Percentiles rank a stretch among this genome's conserved stretches.
Evolutionary conservation across 495 filamentous ascomycete genomes (phyloP).

Genomic region (Tuber calosporum): DNA sequence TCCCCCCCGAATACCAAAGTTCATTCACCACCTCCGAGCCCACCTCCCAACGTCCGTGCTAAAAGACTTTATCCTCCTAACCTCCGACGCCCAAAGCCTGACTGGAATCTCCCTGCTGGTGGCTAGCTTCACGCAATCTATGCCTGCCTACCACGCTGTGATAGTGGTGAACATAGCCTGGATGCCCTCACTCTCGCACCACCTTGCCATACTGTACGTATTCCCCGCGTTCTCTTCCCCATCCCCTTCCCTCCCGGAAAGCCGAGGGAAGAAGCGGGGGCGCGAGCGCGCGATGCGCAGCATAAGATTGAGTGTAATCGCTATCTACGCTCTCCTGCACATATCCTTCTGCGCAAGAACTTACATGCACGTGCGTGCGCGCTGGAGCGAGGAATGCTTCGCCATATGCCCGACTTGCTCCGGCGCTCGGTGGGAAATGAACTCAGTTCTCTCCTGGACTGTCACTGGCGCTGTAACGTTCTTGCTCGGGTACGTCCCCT

Average conservation of each 20-base stretch:
- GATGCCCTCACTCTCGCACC: conserved; percentile 26
- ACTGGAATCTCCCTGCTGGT: conserved; percentile 10
- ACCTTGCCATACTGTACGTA: conserved; percentile 21
- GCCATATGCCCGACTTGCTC: conserved; percentile 6
- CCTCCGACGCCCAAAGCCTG: conserved; percentile 10
- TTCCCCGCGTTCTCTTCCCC: neutral
- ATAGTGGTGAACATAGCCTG: conserved; percentile 24
- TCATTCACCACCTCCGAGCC: conserved; percentile 8
- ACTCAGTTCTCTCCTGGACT: conserved; percentile 10
- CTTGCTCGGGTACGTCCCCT: conserved; percentile 8
- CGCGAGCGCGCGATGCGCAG: neutral
- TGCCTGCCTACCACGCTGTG: conserved; percentile 20
- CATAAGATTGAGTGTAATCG: conserved; percentile 9
- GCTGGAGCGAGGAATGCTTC: conserved; percentile 26
- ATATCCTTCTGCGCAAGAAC: conserved; percentile 14
- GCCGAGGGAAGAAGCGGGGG: neutral
- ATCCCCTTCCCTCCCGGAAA: neutral
- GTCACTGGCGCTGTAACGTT: conserved; percentile 14
- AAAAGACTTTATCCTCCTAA: conserved; percentile 13
- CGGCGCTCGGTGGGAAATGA: neutral
- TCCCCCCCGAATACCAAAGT: conserved; percentile 7
- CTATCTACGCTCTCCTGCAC: conserved; percentile 20
- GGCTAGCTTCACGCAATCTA: conserved; percentile 13
- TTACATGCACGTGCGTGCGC: conserved; percentile 8
- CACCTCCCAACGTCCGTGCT: conserved; percentile 6